phyloP scores from a whole-genome alignment of 2,329 filamentous ascomycete species.

The Diaporthe batatas region DNA sequence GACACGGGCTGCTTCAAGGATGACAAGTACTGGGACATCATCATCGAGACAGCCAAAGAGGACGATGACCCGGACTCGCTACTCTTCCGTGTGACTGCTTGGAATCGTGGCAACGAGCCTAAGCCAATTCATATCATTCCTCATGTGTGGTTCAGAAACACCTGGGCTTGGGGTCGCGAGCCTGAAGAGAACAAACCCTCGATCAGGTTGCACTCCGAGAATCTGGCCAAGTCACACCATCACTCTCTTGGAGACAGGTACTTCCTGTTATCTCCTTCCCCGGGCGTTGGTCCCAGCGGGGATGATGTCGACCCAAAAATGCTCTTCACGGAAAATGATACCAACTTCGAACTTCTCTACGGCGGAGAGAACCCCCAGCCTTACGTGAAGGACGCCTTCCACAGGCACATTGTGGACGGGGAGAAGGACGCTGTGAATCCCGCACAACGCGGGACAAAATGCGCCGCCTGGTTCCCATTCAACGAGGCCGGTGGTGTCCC shows the following conservation, averaged over 20 bases:
- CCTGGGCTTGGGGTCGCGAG: conserved; percentile 94
- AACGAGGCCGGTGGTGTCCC: conserved; percentile 89
- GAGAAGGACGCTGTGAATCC: conserved; percentile 89
- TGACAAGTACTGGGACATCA: conserved; percentile 95
- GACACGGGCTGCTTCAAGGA: conserved; percentile 92
- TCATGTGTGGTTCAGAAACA: conserved; percentile 97
- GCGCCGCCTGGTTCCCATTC: conserved; percentile 91
- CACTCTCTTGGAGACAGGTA: conserved; percentile 85
- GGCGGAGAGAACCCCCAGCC: conserved; percentile 81
- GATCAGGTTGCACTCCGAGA: conserved; percentile 76
- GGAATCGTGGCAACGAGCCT: conserved; percentile 92
- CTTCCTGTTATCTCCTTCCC: conserved; percentile 88
- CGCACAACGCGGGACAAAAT: conserved; percentile 84
- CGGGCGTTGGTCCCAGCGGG: conserved; percentile 81
- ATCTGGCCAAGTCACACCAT: conserved; percentile 82
- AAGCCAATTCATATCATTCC: conserved; percentile 94
- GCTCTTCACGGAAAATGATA: conserved; percentile 96
- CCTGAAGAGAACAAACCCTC: conserved; percentile 81
- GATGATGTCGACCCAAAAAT: conserved; percentile 88
- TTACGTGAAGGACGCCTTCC: conserved; percentile 96
- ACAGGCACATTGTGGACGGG: conserved; percentile 85
- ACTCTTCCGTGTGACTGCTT: conserved; percentile 93
- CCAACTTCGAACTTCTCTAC: conserved; percentile 85
- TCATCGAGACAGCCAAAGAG: conserved; percentile 96
- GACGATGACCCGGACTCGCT: conserved; percentile 91